phyloP scores from a whole-genome alignment of 2,329 filamentous ascomycete species.

The Aureobasidium lini region DNA sequence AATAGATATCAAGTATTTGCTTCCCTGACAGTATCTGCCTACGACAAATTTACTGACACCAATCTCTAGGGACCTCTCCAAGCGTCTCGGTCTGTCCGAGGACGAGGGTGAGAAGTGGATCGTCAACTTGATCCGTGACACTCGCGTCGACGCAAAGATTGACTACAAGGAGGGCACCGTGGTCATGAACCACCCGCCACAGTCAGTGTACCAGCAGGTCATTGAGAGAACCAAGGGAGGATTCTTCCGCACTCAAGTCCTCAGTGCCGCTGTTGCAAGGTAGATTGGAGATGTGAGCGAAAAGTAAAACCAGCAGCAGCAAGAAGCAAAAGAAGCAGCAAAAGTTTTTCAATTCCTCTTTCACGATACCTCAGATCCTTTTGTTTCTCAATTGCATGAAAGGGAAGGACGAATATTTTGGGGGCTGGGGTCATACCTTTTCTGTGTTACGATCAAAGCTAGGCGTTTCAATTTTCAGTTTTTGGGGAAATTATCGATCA shows the following conservation, averaged over 20 bases:
- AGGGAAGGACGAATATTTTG: not conserved
- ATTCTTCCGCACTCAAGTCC: slow-evolving; percentile 96
- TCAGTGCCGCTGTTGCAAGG: slow-evolving; percentile 54
- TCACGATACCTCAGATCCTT: not conserved
- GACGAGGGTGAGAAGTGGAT: slow-evolving; percentile 99
- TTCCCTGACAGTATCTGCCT: not conserved
- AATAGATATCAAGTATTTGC: slow-evolving; percentile 80
- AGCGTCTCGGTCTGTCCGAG: slow-evolving; percentile 80
- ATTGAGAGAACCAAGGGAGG: slow-evolving; percentile 98
- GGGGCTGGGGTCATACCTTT: not conserved
- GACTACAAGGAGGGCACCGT: slow-evolving; percentile 98
- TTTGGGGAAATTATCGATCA: not conserved
- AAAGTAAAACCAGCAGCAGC: slow-evolving; percentile 2
- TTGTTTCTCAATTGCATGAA: not conserved
- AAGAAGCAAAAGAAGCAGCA: slow-evolving; percentile 8
- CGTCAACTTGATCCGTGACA: slow-evolving; percentile 97
- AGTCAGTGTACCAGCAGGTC: slow-evolving; percentile 98
- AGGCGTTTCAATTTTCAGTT: slow-evolving; percentile 1
- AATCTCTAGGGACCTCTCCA: slow-evolving; percentile 65
- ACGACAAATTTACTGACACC: slow-evolving; percentile 6
- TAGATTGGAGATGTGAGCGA: slow-evolving; percentile 20
- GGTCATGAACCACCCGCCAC: slow-evolving; percentile 98
- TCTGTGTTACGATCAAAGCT: slow-evolving; percentile 12
- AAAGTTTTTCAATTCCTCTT: slow-evolving; percentile 6
- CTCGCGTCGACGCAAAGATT: slow-evolving; percentile 95